A percentile compares a stretch with the other conserved stretches of the same genome.
Evolutionary conservation across 768 basidiomycete species (phyloP).

Genomic region (Russula foetens): DNA sequence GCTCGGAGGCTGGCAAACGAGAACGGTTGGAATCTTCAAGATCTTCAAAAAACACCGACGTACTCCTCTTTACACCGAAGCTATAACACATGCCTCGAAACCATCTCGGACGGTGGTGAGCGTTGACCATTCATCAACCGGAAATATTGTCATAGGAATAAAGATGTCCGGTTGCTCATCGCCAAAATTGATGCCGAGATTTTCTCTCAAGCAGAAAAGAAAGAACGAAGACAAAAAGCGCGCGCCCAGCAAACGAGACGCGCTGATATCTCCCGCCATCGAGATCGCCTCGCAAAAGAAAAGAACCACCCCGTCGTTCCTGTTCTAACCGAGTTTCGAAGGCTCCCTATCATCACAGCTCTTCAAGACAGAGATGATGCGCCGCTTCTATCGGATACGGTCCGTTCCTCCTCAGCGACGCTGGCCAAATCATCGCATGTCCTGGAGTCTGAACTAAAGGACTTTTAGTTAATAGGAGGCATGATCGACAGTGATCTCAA

Average conservation of each 20-base stretch:
- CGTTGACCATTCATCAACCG: not conserved
- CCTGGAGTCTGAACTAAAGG: conserved; percentile 22
- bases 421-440: not conserved
- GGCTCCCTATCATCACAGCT: conserved; percentile 37
- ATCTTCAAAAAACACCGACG: conserved; percentile 3
- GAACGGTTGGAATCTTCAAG: conserved; percentile 6
- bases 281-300: conserved; percentile 37
- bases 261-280: conserved; percentile 34
- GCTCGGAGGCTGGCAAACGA: not conserved
- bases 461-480: conserved; percentile 25
- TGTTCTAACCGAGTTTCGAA: conserved; percentile 39
- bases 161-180: conserved; percentile 28
- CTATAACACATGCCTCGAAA: not conserved
- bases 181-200: conserved; percentile 27
- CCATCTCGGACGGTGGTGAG: not conserved
- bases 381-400: not conserved
- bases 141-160: not conserved
- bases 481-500: conserved; percentile 38
- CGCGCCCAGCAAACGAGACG: conserved; percentile 24
- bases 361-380: conserved; percentile 25
- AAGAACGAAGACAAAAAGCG: conserved; percentile 26
- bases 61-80: conserved; percentile 4
- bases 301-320: conserved; percentile 33
- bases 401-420: not conserved
- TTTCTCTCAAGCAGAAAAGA: conserved; percentile 22